Evolutionary conservation across 179 eudicot genomes (phyloP).

Genomic region (Vitellaria paradoxa): DNA sequence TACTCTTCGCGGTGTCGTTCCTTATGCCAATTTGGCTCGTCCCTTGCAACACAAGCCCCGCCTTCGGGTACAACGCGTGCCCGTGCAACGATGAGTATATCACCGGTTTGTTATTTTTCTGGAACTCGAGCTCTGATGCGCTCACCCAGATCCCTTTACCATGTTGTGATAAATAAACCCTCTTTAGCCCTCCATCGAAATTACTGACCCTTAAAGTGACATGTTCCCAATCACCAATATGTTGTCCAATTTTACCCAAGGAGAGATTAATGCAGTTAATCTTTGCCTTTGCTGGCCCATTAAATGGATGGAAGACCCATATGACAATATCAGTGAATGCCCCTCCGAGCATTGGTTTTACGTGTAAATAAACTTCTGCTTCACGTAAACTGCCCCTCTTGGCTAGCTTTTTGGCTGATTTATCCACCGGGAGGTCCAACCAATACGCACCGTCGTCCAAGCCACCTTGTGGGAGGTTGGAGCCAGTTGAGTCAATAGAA

Average conservation of each 20-base stretch:
- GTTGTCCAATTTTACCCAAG: conserved; percentile 67
- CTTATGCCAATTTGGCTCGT: conserved; percentile 56
- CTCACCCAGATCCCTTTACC: conserved; percentile 66
- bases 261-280: conserved; percentile 41
- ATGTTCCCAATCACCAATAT: conserved; percentile 95
- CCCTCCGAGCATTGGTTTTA: conserved; percentile 80
- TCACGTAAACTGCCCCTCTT: conserved; percentile 66
- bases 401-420: conserved; percentile 38
- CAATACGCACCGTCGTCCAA: conserved; percentile 65
- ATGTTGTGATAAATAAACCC: conserved; percentile 74
- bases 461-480: conserved; percentile 65
- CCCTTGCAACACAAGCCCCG: conserved; percentile 56
- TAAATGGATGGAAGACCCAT: conserved; percentile 95
- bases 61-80: conserved; percentile 59
- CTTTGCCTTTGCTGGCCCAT: conserved; percentile 76
- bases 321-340: conserved; percentile 71
- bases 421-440: conserved; percentile 69
- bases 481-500: conserved; percentile 53
- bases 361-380: conserved; percentile 60
- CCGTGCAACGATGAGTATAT: conserved; percentile 62
- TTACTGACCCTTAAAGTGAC: conserved; percentile 81
- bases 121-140: conserved; percentile 54
- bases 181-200: conserved; percentile 69
- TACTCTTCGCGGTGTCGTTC: conserved; percentile 59
- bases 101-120: conserved; percentile 52